Evolutionary conservation across 2,329 filamentous ascomycete genomes (phyloP).

Genomic region (Coniochaeta pulveracea): DNA sequence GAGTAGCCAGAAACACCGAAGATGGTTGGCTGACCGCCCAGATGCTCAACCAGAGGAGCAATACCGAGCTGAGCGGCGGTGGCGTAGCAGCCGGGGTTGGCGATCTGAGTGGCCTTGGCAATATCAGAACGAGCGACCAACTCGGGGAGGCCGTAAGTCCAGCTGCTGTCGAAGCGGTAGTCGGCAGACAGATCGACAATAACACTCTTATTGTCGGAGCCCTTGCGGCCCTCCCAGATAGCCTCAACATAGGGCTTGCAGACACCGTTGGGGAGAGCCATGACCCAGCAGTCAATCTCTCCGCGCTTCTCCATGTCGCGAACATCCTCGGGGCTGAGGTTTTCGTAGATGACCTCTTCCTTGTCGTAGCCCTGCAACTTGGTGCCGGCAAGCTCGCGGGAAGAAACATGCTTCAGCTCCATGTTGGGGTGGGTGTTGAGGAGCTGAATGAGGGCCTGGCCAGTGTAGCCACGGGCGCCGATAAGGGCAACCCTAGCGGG

Average conservation of each 20-base stretch:
- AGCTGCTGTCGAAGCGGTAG: conserved; percentile 75
- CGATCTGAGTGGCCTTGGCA: conserved; percentile 67
- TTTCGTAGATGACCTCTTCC: conserved; percentile 86
- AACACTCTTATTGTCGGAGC: conserved; percentile 47
- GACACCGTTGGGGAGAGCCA: conserved; percentile 91
- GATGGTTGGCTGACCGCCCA: conserved; percentile 68
- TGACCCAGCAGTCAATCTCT: conserved; percentile 91
- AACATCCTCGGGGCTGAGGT: conserved; percentile 76
- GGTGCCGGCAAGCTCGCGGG: conserved; percentile 80
- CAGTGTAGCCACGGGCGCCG: conserved; percentile 87
- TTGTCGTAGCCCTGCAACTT: conserved; percentile 85
- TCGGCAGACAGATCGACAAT: conserved; percentile 95
- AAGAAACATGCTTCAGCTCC: conserved; percentile 85
- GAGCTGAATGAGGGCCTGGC: conserved; percentile 78
- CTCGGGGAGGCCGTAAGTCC: conserved; percentile 89
- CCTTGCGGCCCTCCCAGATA: conserved; percentile 57
- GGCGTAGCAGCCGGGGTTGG: conserved; percentile 91
- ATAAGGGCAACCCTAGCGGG: conserved; percentile 78
- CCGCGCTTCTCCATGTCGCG: conserved; percentile 72
- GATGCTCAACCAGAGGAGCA: conserved; percentile 63
- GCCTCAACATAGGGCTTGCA: conserved; percentile 92
- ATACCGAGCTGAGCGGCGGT: conserved; percentile 88
- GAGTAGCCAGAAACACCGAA: conserved; percentile 94
- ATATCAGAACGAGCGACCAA: conserved; percentile 68
- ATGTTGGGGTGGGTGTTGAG: conserved; percentile 82